phyloP scores from a whole-genome alignment of 768 basidiomycete species.

The Podaxis sp. region DNA sequence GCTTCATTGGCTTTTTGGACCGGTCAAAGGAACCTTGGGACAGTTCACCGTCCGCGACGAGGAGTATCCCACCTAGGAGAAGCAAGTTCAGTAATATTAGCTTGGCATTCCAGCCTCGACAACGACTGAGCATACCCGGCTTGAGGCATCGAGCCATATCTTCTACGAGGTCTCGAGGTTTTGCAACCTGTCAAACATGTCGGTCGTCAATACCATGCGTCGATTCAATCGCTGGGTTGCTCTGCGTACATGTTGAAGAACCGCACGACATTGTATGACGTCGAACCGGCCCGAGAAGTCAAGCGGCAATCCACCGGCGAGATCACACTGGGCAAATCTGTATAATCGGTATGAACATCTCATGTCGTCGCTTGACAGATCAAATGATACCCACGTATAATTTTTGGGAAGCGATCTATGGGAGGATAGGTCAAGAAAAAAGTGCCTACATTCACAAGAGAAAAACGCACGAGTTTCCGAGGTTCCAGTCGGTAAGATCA shows the following conservation, averaged over 20 bases:
- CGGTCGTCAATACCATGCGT: not conserved
- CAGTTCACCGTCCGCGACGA: not conserved
- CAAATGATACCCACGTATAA: not conserved
- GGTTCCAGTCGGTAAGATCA: conserved; percentile 2
- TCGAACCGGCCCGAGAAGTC: not conserved
- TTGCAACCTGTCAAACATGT: not conserved
- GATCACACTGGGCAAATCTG: not conserved
- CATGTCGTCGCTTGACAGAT: not conserved
- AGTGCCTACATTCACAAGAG: not conserved
- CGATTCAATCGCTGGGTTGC: not conserved
- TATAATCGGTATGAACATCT: not conserved
- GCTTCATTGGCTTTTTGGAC: not conserved
- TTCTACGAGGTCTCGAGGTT: not conserved
- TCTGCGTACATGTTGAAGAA: not conserved
- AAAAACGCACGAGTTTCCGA: not conserved
- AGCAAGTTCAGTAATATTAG: not conserved
- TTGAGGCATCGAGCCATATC: conserved; percentile 1
- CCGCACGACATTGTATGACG: conserved; percentile 1
- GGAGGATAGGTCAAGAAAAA: not conserved
- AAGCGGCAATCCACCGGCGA: not conserved
- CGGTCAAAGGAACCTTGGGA: conserved; percentile 2
- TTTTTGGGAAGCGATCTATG: not conserved
- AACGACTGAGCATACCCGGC: not conserved
- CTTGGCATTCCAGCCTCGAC: not conserved
- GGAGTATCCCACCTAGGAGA: not conserved